phyloP scores from a whole-genome alignment of 73 alveolate genomes.

The Tetrahymena elliotti region DNA sequence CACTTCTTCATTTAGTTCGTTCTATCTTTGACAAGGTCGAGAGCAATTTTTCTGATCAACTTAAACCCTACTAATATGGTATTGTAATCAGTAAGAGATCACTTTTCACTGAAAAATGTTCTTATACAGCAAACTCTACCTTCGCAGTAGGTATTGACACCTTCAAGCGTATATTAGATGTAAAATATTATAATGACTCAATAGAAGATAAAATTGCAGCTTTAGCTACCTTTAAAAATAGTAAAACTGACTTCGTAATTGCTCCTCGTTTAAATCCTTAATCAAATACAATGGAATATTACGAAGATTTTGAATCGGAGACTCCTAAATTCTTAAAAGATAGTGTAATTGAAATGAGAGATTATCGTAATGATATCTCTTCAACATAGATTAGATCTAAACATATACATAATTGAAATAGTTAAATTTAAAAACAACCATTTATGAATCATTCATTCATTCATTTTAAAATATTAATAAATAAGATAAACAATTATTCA shows the following conservation, averaged over 20 bases:
- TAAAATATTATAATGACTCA: background rate
- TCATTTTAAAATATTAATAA: too few relatives aligned
- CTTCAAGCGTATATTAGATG: background rate
- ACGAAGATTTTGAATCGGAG: background rate
- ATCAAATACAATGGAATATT: background rate
- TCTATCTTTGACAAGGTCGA: background rate
- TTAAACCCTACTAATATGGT: background rate
- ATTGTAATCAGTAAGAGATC: background rate
- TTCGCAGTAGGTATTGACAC: background rate
- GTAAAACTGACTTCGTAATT: background rate
- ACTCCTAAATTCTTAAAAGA: background rate
- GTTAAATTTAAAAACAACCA: background rate
- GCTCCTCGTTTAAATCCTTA: background rate
- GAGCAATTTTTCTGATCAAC: background rate
- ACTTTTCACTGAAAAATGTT: background rate
- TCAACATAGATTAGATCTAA: background rate
- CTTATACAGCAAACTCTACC: background rate
- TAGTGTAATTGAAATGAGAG: background rate
- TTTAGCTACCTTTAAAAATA: background rate
- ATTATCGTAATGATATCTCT: background rate
- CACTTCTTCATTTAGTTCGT: background rate
- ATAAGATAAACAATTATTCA: too few relatives aligned
- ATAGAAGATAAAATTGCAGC: background rate
- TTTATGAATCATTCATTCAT: background rate
- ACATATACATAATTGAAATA: background rate